These are phyloP conservation scores for Xylaria telfairii DNA, from an alignment of 495 filamentous ascomycete species.

Conservation along the genomic window DNA sequence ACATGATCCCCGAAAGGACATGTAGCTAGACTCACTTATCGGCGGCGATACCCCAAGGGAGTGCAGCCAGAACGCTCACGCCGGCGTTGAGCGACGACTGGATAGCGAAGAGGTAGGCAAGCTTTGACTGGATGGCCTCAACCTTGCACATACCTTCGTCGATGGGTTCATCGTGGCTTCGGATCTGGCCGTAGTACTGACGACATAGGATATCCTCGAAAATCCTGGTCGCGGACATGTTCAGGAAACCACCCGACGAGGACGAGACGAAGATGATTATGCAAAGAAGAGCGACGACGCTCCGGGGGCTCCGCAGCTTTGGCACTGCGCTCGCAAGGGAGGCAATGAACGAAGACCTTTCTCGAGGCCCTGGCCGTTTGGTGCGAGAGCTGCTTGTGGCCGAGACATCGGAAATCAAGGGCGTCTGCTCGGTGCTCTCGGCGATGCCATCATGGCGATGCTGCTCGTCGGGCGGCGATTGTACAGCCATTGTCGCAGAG, in stretches of 20 bases:
- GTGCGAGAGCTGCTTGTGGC: not conserved
- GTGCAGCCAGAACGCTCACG: conserved; percentile 34
- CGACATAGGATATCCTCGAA: conserved; percentile 50
- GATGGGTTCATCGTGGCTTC: conserved; percentile 33
- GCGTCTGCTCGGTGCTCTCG: conserved; percentile 18
- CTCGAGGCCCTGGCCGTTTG: not conserved
- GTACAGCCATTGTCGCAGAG: conserved; percentile 7
- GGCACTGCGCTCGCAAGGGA: conserved; percentile 2
- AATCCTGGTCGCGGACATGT: conserved; percentile 41
- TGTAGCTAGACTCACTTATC: conserved; percentile 34
- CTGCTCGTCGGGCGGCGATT: conserved; percentile 6
- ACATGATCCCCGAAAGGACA: not conserved
- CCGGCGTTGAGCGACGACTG: conserved; percentile 30
- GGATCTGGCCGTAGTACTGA: conserved; percentile 37
- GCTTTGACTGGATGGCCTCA: conserved; percentile 40
- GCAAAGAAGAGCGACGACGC: conserved; percentile 27
- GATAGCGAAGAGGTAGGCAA: conserved; percentile 43
- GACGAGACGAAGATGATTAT: conserved; percentile 30
- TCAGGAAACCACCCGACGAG: conserved; percentile 30
- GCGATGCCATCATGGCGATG: conserved; percentile 3
- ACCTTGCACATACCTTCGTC: conserved; percentile 44
- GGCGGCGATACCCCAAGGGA: conserved; percentile 38
- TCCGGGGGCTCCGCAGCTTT: conserved; percentile 14
- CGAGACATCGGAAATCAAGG: conserved; percentile 5
- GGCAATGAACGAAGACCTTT: not conserved